phyloP scores from a whole-genome alignment of 306 rosid species.

The Vigna mungo region DNA sequence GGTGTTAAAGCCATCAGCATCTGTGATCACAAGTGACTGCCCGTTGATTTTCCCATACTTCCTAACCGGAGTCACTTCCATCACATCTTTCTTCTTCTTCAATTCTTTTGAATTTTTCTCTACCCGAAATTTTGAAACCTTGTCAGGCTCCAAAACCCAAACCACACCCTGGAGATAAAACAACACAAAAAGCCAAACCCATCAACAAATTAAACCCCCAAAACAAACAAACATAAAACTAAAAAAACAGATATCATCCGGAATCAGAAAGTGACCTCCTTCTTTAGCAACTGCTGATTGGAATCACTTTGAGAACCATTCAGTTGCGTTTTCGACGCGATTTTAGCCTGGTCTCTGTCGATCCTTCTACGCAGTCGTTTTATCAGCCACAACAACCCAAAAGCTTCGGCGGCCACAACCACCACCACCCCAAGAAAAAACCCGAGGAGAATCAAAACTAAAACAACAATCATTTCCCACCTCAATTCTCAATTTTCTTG shows the following conservation, averaged over 20 bases:
- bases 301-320: constrained; percentile 47
- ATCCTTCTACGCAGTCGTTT: constrained; percentile 57
- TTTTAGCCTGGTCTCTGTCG: constrained; percentile 44
- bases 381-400: constrained; percentile 53
- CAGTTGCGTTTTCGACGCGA: constrained; percentile 33
- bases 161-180: constrained; percentile 68
- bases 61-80: constrained; percentile 72
- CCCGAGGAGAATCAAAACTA: constrained; percentile 61
- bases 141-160: constrained; percentile 83
- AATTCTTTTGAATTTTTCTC: constrained; percentile 62
- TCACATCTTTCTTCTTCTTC: constrained; percentile 65
- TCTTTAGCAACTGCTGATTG: constrained; percentile 54
- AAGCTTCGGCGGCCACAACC: constrained; percentile 65
- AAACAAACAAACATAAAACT: constrained; percentile 3
- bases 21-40: constrained; percentile 60
- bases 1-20: constrained; percentile 62
- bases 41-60: constrained; percentile 68
- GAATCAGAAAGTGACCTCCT: constrained; percentile 61
- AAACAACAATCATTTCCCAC: constrained; percentile 48
- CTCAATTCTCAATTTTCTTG: background rate
- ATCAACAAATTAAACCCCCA: constrained; percentile 33
- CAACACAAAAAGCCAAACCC: constrained; percentile 20
- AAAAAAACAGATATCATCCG: background rate
- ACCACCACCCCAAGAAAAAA: constrained; percentile 70
- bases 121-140: constrained; percentile 54